Percentiles rank a stretch among this genome's conserved stretches.
These are phyloP conservation scores for Nicotiana noctiflora DNA, from an alignment of 257 asterid genomes.

Conservation along the genomic window DNA sequence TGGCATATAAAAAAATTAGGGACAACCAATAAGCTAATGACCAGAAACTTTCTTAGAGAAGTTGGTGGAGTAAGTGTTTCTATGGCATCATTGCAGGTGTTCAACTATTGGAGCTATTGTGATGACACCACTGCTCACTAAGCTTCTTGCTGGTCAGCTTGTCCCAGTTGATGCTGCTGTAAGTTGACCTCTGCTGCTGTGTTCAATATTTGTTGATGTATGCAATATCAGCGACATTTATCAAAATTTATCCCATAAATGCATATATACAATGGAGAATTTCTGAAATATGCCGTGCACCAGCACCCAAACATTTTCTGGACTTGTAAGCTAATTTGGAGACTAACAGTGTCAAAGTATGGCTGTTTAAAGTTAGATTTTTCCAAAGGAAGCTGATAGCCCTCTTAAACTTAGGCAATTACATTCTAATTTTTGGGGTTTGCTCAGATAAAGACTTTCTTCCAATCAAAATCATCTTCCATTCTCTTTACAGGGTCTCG, in stretches of 20 bases:
- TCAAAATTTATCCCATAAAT: not conserved
- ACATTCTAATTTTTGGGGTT: not conserved
- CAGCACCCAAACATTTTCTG: not conserved
- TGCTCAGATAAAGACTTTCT: not conserved
- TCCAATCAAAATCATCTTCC: slow-evolving; percentile 3
- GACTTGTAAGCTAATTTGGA: not conserved
- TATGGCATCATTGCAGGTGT: slow-evolving; percentile 51
- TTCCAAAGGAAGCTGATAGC: not conserved
- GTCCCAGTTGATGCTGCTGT: slow-evolving; percentile 99
- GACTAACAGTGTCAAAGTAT: not conserved
- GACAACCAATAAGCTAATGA: slow-evolving; percentile 5
- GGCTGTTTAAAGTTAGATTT: slow-evolving; percentile 2
- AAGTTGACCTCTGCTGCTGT: slow-evolving; percentile 24
- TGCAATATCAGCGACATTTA: not conserved
- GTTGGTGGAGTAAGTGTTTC: not conserved
- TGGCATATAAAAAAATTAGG: not conserved
- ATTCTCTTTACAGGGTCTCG: slow-evolving; percentile 65
- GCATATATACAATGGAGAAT: not conserved
- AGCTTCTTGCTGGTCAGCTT: slow-evolving; percentile 94
- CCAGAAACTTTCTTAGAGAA: not conserved
- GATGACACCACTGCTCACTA: slow-evolving; percentile 91
- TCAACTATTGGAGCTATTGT: slow-evolving; percentile 94
- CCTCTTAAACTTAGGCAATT: not conserved
- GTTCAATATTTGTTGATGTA: not conserved
- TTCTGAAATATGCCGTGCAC: not conserved